Evolutionary conservation across 768 basidiomycete species (phyloP).

Genomic region (Sporobolomyces roseus): DNA sequence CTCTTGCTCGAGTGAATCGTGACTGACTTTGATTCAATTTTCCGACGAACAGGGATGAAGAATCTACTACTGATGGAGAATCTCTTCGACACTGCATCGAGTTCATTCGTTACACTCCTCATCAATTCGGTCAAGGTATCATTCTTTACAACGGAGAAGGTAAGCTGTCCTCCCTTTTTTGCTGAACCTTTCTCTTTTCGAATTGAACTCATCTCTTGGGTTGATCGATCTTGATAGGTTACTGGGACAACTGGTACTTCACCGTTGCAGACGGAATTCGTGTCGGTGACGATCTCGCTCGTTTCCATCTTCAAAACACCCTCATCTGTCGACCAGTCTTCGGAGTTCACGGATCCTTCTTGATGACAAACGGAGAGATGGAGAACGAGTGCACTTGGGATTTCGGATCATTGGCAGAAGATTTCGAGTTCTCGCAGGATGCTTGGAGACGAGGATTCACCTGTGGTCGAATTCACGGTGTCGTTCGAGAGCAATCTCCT

Average conservation of each 20-base stretch:
- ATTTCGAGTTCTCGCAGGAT: conserved; percentile 49
- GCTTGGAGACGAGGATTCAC: conserved; percentile 48
- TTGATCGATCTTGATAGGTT: conserved; percentile 15
- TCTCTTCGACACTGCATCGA: conserved; percentile 46
- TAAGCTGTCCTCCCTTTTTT: not conserved
- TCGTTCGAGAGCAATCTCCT: conserved; percentile 47
- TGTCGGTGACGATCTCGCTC: conserved; percentile 48
- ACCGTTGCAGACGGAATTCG: conserved; percentile 48
- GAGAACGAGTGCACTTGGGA: conserved; percentile 49
- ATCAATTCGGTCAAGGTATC: conserved; percentile 48
- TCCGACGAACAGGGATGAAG: conserved; percentile 44
- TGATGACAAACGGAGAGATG: conserved; percentile 48
- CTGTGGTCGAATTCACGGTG: conserved; percentile 47
- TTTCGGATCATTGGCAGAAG: conserved; percentile 48
- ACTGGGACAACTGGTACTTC: conserved; percentile 48
- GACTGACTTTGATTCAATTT: not conserved
- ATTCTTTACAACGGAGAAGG: conserved; percentile 48
- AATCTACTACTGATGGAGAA: conserved; percentile 47
- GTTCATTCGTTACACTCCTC: conserved; percentile 47
- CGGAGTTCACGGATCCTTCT: conserved; percentile 48
- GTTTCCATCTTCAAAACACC: conserved; percentile 48
- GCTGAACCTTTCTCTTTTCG: not conserved
- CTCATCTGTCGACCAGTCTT: conserved; percentile 46
- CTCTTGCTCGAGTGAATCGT: not conserved
- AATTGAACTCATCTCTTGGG: not conserved